phyloP scores from a whole-genome alignment of 192 early-diverging fungal species.

The Coemansia sp. region DNA sequence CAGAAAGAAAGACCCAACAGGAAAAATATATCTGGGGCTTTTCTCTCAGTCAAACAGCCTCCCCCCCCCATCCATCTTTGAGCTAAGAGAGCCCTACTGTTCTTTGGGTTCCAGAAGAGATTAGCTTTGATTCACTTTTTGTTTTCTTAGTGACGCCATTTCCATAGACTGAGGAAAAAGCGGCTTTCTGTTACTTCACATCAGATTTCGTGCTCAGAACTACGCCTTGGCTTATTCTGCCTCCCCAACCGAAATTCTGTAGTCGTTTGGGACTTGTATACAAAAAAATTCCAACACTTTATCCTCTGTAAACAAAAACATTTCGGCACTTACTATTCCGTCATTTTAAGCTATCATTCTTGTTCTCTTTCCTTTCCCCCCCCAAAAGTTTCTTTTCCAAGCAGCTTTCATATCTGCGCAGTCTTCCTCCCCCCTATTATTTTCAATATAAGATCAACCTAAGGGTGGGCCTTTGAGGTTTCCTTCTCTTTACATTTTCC shows the following conservation, averaged over 20 bases:
- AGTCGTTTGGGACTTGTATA: not conserved
- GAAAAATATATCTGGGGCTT: no score
- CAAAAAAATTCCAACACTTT: not conserved
- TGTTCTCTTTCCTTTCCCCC: constrained; percentile 8
- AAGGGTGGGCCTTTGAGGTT: not conserved
- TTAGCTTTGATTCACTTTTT: not conserved
- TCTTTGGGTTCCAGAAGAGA: no score
- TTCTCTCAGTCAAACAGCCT: no score
- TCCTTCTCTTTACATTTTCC: no score
- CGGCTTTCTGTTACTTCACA: constrained; percentile 1
- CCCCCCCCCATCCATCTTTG: no score
- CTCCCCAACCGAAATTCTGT: no score
- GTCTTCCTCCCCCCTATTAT: not conserved
- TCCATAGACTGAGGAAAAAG: constrained; percentile 1
- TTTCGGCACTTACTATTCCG: not conserved
- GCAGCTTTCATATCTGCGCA: constrained; percentile 19
- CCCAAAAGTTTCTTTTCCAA: constrained; percentile 14
- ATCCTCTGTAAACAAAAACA: constrained; percentile 3
- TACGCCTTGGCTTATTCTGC: not conserved
- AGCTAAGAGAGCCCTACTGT: constrained; percentile 2
- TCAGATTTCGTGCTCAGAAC: not conserved
- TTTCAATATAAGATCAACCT: not conserved
- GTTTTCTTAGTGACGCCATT: constrained; percentile 10
- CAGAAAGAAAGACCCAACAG: no score
- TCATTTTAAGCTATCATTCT: not conserved